phyloP scores from a whole-genome alignment of 768 basidiomycete genomes.

The Suillus decipiens region DNA sequence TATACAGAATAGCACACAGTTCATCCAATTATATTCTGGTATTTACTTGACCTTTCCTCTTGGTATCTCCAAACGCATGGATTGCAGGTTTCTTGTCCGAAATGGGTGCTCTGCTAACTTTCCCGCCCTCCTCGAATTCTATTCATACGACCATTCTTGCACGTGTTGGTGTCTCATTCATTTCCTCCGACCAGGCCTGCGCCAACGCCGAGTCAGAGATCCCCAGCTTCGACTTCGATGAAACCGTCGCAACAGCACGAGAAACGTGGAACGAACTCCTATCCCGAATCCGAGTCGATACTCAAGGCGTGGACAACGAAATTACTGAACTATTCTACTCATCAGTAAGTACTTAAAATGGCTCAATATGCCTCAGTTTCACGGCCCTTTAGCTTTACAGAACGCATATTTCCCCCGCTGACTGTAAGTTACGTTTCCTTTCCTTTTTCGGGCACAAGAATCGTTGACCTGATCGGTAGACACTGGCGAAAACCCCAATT shows the following conservation, averaged over 20 bases:
- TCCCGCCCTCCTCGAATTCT: constrained; percentile 42
- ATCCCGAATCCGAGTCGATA: constrained; percentile 54
- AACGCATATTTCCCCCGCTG: constrained; percentile 63
- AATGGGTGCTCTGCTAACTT: constrained; percentile 55
- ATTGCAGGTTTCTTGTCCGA: constrained; percentile 49
- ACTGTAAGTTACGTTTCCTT: constrained; percentile 45
- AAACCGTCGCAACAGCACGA: constrained; percentile 43
- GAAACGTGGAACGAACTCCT: constrained; percentile 61
- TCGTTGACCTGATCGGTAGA: constrained; percentile 35
- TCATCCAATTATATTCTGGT: constrained; percentile 53
- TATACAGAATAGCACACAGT: constrained; percentile 44
- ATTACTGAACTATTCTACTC: constrained; percentile 60
- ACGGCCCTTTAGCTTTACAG: constrained; percentile 47
- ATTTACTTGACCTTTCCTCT: background rate
- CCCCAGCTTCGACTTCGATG: constrained; percentile 55
- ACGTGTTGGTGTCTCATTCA: constrained; percentile 66
- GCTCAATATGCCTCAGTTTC: background rate
- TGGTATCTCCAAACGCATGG: background rate
- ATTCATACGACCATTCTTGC: constrained; percentile 49
- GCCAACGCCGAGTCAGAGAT: constrained; percentile 62
- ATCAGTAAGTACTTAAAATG: constrained; percentile 36
- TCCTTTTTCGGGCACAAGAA: background rate
- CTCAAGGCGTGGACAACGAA: constrained; percentile 46
- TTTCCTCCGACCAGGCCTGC: constrained; percentile 62
- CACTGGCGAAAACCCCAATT: constrained; percentile 63